These are phyloP conservation scores for Sextonia rubra DNA, from an alignment of 164 flowering plant genomes.

Conservation along the genomic window DNA sequence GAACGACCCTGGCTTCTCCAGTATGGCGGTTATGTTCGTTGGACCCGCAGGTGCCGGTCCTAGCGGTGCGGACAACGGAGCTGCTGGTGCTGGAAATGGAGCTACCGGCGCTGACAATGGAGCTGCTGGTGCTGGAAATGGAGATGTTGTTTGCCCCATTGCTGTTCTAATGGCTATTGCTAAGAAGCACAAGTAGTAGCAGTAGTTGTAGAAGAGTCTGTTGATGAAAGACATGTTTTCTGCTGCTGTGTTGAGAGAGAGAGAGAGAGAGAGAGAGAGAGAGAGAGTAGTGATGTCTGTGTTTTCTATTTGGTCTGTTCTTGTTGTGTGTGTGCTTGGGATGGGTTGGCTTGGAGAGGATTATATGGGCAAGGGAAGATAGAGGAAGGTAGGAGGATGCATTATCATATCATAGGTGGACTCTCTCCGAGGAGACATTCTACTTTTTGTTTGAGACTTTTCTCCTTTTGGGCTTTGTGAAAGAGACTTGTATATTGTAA, in stretches of 20 bases:
- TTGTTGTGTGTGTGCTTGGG: not conserved
- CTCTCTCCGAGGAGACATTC: too few species aligned
- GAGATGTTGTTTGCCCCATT: not conserved
- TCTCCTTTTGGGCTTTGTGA: too few species aligned
- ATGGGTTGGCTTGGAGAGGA: not conserved
- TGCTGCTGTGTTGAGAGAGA: not conserved
- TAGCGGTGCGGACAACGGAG: not conserved
- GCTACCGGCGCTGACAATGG: constrained; percentile 1
- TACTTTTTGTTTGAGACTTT: too few species aligned
- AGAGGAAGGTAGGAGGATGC: not conserved
- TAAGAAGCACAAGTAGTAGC: not conserved
- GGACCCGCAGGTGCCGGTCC: constrained; percentile 39
- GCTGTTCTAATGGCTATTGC: not conserved
- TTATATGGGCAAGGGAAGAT: not conserved
- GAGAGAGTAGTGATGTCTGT: not conserved
- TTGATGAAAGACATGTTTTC: not conserved
- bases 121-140: not conserved
- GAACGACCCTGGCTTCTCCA: constrained; percentile 28
- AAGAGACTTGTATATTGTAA: too few species aligned
- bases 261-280: not conserved
- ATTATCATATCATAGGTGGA: not conserved
- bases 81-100: not conserved
- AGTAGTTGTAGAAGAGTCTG: too few species aligned
- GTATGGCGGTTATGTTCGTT: constrained; percentile 24
- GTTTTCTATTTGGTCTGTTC: not conserved